phyloP scores from a whole-genome alignment of 352 stramenopile species.

The Globisporangium megalacanthum region DNA sequence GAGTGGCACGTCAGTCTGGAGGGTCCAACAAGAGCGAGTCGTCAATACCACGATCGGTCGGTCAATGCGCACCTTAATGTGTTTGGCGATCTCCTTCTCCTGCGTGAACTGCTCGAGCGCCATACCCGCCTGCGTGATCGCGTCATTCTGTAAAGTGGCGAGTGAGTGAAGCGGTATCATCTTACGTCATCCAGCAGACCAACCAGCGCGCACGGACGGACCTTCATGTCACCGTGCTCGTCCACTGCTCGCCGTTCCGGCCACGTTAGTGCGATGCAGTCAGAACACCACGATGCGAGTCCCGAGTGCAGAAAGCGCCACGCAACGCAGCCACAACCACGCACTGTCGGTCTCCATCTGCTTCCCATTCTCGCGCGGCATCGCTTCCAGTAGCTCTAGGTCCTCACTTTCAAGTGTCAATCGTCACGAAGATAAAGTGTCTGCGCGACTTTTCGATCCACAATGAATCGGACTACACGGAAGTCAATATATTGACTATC shows the following conservation, averaged over 20 bases:
- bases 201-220: slow-evolving; percentile 2
- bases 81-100: slow-evolving; percentile 76
- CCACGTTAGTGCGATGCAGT: neutral
- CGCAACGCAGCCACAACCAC: slow-evolving; percentile 3
- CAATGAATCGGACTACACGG: too few species aligned
- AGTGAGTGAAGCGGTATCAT: too few species aligned
- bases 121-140: slow-evolving; percentile 51
- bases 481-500: too few species aligned
- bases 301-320: too few species aligned
- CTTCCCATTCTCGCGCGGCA: slow-evolving; percentile 62
- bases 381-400: slow-evolving; percentile 5
- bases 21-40: neutral
- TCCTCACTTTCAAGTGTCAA: neutral
- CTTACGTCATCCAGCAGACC: neutral
- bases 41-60: too few species aligned
- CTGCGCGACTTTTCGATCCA: too few species aligned
- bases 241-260: slow-evolving; percentile 43
- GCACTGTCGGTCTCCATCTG: slow-evolving; percentile 82
- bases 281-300: neutral
- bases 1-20: neutral
- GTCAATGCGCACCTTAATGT: slow-evolving; percentile 12
- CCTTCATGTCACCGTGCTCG: slow-evolving; percentile 82
- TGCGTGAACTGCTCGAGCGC: slow-evolving; percentile 74
- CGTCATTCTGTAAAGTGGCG: slow-evolving; percentile 38
- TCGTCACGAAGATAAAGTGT: neutral